A percentile compares a stretch with the other conserved stretches of the same genome.
Evolutionary conservation across 2,329 filamentous ascomycete species (phyloP).

Genomic region (Aspergillus fijiensis): DNA sequence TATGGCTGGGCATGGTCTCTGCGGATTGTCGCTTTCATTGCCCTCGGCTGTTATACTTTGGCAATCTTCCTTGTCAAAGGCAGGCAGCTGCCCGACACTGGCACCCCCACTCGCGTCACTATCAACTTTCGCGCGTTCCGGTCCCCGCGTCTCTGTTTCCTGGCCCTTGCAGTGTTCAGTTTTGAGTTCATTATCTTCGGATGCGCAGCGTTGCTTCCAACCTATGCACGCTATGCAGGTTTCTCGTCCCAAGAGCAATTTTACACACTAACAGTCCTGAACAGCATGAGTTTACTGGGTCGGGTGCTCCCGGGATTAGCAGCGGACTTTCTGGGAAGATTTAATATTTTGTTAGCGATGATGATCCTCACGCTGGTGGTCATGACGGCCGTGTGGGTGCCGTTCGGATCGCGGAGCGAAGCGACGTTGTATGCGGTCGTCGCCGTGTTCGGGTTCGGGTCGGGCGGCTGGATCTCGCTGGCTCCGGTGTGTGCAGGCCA

Average conservation of each 20-base stretch:
- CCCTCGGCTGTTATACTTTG: conserved; percentile 33
- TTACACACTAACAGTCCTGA: conserved; percentile 48
- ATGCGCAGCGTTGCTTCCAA: conserved; percentile 49
- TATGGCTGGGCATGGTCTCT: conserved; percentile 37
- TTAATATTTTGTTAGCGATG: conserved; percentile 46
- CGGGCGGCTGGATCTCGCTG: conserved; percentile 49
- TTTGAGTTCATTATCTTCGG: conserved; percentile 53
- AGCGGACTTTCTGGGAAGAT: conserved; percentile 47
- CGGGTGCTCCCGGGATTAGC: conserved; percentile 46
- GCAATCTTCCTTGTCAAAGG: conserved; percentile 37
- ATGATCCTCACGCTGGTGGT: conserved; percentile 40
- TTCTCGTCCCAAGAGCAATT: conserved; percentile 42
- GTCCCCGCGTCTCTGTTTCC: conserved; percentile 43
- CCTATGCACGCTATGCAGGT: conserved; percentile 43
- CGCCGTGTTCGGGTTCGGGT: conserved; percentile 51
- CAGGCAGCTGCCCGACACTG: conserved; percentile 27
- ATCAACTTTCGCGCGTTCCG: conserved; percentile 46
- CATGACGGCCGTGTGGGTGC: conserved; percentile 48
- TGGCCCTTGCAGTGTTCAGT: conserved; percentile 45
- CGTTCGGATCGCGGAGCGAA: conserved; percentile 41
- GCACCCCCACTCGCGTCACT: conserved; percentile 26
- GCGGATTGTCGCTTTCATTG: conserved; percentile 38
- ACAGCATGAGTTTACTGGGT: conserved; percentile 45
- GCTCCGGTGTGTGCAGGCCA: conserved; percentile 49
- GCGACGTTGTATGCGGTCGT: conserved; percentile 47